phyloP scores from a whole-genome alignment of 139 green algal genomes.

The Closterium sp. region DNA sequence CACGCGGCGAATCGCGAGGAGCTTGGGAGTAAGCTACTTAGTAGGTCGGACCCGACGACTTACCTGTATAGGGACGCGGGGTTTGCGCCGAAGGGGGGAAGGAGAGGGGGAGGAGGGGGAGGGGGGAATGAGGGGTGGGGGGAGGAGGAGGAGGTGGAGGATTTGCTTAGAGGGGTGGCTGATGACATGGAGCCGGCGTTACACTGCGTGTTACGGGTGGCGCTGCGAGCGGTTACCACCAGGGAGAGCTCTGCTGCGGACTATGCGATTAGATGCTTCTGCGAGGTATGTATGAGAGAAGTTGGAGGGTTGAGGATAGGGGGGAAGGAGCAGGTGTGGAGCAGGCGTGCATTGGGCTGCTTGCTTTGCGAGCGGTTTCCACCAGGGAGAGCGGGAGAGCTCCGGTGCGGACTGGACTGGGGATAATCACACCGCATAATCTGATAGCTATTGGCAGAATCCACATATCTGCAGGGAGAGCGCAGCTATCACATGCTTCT shows the following conservation, averaged over 20 bases:
- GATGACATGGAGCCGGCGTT: too few relatives aligned
- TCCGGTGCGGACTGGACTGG: too few relatives aligned
- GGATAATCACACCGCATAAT: too few relatives aligned
- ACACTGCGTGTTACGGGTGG: slow-evolving; percentile 23
- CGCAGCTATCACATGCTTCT: too few relatives aligned
- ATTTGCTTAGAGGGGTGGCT: neutral
- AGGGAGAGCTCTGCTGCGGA: slow-evolving; percentile 47
- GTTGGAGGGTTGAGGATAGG: neutral
- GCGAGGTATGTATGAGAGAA: slow-evolving; percentile 23
- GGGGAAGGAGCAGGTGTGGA: neutral
- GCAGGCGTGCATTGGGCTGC: too few relatives aligned
- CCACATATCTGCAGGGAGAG: too few relatives aligned
- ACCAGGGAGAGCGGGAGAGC: too few relatives aligned
- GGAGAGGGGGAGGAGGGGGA: neutral
- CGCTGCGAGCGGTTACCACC: slow-evolving; percentile 12
- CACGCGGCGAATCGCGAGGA: slow-evolving; percentile 51
- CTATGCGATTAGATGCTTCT: slow-evolving; percentile 33
- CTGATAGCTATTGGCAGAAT: too few relatives aligned
- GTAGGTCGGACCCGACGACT: neutral
- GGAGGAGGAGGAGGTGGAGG: neutral
- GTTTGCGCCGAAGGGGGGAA: too few relatives aligned
- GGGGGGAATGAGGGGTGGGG: neutral
- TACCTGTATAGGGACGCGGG: too few relatives aligned
- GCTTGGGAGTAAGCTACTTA: slow-evolving; percentile 45
- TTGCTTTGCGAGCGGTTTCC: too few relatives aligned